Conservation (phyloP, 2,329 filamentous ascomycete species). For the Metarhizium rileyi region DNA sequence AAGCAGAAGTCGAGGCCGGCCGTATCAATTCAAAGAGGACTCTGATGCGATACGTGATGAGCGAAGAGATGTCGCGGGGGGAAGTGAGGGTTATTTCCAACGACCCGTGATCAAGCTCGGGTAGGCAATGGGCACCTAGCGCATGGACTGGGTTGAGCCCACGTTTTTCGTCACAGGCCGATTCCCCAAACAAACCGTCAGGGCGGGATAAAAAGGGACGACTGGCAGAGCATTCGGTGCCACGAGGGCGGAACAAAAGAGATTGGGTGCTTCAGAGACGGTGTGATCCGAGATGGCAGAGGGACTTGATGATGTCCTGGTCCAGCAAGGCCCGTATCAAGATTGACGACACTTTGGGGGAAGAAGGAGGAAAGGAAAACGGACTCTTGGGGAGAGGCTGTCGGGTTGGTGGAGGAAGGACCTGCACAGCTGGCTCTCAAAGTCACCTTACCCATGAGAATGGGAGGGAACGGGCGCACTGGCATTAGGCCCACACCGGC, state of each 20-base stretch:
- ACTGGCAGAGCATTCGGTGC: slow-evolving; percentile 2
- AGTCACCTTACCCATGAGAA: slow-evolving; percentile 35
- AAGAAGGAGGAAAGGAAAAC: slow-evolving; percentile 22
- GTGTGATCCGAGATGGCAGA: slow-evolving; percentile 3
- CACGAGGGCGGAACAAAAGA: not conserved
- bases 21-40: not conserved
- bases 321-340: slow-evolving; percentile 21
- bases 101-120: not conserved
- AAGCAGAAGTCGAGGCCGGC: not conserved
- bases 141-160: slow-evolving; percentile 6
- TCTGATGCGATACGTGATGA: not conserved
- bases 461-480: slow-evolving; percentile 27
- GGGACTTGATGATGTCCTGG: slow-evolving; percentile 10
- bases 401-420: slow-evolving; percentile 29
- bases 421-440: slow-evolving; percentile 27
- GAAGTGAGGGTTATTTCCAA: not conserved
- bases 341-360: slow-evolving; percentile 23
- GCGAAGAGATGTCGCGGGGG: not conserved
- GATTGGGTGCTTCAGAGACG: not conserved
- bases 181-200: not conserved
- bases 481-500: slow-evolving; percentile 18
- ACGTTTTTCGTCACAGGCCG: slow-evolving; percentile 3
- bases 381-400: slow-evolving; percentile 29
- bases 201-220: slow-evolving; percentile 1
- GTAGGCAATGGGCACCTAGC: not conserved